phyloP scores from a whole-genome alignment of 1,284 basidiomycete genomes.

The Marasmius fiardii region DNA sequence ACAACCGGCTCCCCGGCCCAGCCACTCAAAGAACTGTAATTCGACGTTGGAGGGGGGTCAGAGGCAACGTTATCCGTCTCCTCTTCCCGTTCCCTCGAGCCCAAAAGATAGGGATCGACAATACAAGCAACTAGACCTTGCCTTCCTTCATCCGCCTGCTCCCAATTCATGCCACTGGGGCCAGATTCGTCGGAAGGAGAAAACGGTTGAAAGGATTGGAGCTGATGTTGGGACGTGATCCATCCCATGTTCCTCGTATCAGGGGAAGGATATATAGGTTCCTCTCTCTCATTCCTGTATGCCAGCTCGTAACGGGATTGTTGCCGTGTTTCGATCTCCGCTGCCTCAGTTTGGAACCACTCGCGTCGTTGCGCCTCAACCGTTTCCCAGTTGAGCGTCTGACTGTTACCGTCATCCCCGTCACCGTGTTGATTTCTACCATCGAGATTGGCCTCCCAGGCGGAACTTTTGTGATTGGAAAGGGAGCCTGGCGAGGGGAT shows the following conservation, averaged over 20 bases:
- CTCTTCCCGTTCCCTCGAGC: not conserved
- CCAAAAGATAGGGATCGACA: not conserved
- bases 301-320: not conserved
- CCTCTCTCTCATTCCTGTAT: not conserved
- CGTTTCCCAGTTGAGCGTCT: no score
- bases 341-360: not conserved
- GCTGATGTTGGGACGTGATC: not conserved
- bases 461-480: not conserved
- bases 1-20: constrained; percentile 4
- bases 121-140: not conserved
- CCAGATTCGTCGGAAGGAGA: not conserved
- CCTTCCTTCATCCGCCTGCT: not conserved
- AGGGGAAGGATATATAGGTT: not conserved
- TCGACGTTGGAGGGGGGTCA: constrained; percentile 1
- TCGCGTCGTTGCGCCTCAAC: not conserved
- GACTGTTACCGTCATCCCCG: not conserved
- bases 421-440: not conserved
- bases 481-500: not conserved
- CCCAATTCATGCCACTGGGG: not conserved
- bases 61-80: not conserved
- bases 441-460: not conserved
- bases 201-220: not conserved
- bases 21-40: constrained; percentile 7
- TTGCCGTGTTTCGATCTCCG: not conserved
- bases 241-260: not conserved